Percentiles rank a stretch among this genome's conserved stretches.
These are phyloP conservation scores for Picea glauca DNA, from an alignment of 75 land plant genomes.

Conservation along the genomic window DNA sequence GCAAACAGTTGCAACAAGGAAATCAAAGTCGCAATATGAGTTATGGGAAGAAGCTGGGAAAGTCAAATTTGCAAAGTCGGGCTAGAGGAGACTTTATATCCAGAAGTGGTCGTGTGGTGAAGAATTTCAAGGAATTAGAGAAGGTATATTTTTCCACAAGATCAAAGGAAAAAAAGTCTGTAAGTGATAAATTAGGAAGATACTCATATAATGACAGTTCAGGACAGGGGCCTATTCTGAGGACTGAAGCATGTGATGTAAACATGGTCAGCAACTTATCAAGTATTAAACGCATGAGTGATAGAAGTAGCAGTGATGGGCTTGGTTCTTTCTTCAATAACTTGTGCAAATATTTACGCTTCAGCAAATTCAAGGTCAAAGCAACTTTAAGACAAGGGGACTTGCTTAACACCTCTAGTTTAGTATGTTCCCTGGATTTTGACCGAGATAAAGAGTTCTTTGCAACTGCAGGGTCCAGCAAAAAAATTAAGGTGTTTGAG, in stretches of 20 bases:
- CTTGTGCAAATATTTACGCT: slow-evolving; percentile 66
- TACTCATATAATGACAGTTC: background rate
- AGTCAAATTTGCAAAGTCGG: slow-evolving; percentile 20
- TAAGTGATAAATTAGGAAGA: background rate
- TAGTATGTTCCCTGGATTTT: slow-evolving; percentile 72
- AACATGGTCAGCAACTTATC: background rate
- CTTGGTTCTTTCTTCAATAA: slow-evolving; percentile 63
- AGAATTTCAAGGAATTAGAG: slow-evolving; percentile 72
- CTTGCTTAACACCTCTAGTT: slow-evolving; percentile 61
- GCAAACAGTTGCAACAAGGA: slow-evolving; percentile 9
- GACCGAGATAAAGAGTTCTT: slow-evolving; percentile 83
- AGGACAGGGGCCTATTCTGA: background rate
- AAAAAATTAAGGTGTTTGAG: slow-evolving; percentile 81
- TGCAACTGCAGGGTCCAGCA: slow-evolving; percentile 80
- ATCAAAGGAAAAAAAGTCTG: slow-evolving; percentile 24
- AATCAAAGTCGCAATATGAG: background rate
- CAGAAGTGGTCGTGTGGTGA: slow-evolving; percentile 61
- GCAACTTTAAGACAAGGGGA: slow-evolving; percentile 79
- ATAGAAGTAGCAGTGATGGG: slow-evolving; percentile 33
- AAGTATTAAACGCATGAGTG: slow-evolving; percentile 8
- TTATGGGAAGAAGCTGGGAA: slow-evolving; percentile 35
- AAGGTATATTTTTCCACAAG: slow-evolving; percentile 67
- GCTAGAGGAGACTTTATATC: slow-evolving; percentile 24
- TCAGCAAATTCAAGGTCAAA: slow-evolving; percentile 68
- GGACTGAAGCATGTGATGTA: background rate